These are phyloP conservation scores for Hyaloperonospora brassicae DNA, from an alignment of 352 stramenopile species.

Conservation along the genomic window DNA sequence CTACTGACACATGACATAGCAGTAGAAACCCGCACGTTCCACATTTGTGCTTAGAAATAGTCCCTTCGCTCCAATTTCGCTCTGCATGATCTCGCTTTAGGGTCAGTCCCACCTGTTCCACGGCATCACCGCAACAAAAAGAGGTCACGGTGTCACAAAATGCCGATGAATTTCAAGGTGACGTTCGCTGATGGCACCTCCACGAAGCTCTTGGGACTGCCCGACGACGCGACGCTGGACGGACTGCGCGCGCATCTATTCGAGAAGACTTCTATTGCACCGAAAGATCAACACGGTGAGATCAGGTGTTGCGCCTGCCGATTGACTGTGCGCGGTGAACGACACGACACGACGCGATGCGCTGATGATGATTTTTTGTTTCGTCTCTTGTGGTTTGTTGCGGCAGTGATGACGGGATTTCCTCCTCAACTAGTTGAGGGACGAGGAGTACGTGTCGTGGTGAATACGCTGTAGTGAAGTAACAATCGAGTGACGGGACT, in stretches of 20 bases:
- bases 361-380: neutral
- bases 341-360: too few species aligned
- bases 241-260: conserved; percentile 41
- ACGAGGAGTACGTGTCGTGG: conserved; percentile 35
- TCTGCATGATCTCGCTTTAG: too few species aligned
- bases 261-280: conserved; percentile 48
- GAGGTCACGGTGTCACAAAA: neutral
- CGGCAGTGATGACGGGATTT: conserved; percentile 67
- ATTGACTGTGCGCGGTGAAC: too few species aligned
- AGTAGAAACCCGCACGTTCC: neutral
- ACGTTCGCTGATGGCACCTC: conserved; percentile 67
- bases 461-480: neutral
- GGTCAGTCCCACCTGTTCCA: neutral
- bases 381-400: conserved; percentile 1
- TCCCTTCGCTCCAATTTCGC: neutral
- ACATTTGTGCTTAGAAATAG: neutral
- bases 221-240: conserved; percentile 55
- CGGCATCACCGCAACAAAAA: neutral
- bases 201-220: conserved; percentile 57
- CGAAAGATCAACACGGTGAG: conserved; percentile 60
- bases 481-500: neutral
- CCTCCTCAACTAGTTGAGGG: conserved; percentile 60
- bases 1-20: neutral
- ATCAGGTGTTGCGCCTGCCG: neutral
- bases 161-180: conserved; percentile 63